Percentiles rank a stretch among this genome's conserved stretches.
Conservation (phyloP, 805 yeast genomes). For the Starmerella tilneyi region DNA sequence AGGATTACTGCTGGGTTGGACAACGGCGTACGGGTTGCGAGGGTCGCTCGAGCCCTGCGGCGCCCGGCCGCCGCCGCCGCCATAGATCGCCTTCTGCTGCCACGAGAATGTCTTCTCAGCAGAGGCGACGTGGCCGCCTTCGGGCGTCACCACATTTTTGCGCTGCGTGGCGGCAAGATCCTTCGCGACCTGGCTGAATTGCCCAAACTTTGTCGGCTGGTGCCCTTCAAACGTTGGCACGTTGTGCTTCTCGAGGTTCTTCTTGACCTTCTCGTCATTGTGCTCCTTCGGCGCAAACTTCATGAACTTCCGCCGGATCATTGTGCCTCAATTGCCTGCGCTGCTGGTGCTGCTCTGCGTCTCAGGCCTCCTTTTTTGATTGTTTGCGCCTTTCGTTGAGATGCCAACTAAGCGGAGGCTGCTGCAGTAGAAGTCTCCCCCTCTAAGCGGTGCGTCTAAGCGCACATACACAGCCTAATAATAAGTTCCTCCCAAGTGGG, state of each 20-base stretch:
- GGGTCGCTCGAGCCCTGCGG: conserved; percentile 5
- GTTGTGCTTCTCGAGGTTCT: conserved; percentile 36
- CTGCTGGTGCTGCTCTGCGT: not conserved
- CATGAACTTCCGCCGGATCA: conserved; percentile 33
- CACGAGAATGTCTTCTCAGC: conserved; percentile 21
- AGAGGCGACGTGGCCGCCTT: conserved; percentile 18
- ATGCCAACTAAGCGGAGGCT: conserved; percentile 3
- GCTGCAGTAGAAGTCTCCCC: too few relatives aligned
- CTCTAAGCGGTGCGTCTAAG: too few relatives aligned
- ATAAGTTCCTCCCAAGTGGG: too few relatives aligned
- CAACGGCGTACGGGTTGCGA: conserved; percentile 22
- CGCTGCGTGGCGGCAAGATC: conserved; percentile 29
- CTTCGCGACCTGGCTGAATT: conserved; percentile 42
- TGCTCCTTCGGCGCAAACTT: conserved; percentile 40
- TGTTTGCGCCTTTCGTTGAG: not conserved
- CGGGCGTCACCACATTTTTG: conserved; percentile 19
- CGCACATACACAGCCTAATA: too few relatives aligned
- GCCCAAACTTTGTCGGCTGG: conserved; percentile 43
- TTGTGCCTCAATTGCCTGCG: conserved; percentile 6
- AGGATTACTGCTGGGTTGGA: conserved; percentile 24
- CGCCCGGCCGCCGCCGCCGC: conserved; percentile 17
- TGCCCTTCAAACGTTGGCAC: conserved; percentile 35
- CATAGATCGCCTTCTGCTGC: conserved; percentile 24
- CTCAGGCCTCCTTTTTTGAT: not conserved
- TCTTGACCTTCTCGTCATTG: conserved; percentile 39